Percentiles rank a stretch among this genome's conserved stretches.
phyloP scores from a whole-genome alignment of 1,284 basidiomycete species.

The Phellopilus nigrolimitatus region DNA sequence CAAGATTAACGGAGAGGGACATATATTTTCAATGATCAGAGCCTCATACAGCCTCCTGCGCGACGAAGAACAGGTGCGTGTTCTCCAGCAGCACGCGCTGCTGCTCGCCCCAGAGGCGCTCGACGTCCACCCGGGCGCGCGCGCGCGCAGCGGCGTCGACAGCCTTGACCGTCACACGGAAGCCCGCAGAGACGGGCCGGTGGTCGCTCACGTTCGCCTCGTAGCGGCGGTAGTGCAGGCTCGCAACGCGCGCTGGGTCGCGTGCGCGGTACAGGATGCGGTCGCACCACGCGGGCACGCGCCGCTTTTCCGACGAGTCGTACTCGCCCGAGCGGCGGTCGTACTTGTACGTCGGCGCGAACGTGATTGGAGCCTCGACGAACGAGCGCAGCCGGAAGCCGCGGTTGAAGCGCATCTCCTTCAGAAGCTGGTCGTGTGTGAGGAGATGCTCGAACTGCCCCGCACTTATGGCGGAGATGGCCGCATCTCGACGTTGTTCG shows the following conservation, averaged over 20 bases:
- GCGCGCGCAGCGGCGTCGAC: conserved; percentile 56
- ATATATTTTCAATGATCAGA: too few relatives aligned
- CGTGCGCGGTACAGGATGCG: conserved; percentile 81
- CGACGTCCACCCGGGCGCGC: conserved; percentile 49
- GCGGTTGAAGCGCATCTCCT: conserved; percentile 84
- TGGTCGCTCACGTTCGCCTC: conserved; percentile 86
- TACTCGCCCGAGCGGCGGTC: conserved; percentile 75
- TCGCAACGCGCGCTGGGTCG: conserved; percentile 50
- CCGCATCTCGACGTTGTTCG: conserved; percentile 81
- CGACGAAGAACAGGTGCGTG: conserved; percentile 1
- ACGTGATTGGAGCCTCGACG: conserved; percentile 76
- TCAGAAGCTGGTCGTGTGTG: conserved; percentile 83
- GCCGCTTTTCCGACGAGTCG: conserved; percentile 84
- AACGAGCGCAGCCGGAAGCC: conserved; percentile 84
- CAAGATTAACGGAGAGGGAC: too few relatives aligned
- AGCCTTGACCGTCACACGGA: conserved; percentile 68
- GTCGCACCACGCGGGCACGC: conserved; percentile 96
- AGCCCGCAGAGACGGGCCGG: conserved; percentile 79
- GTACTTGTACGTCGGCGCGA: conserved; percentile 95
- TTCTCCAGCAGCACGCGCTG: conserved; percentile 30
- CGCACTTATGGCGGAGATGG: conserved; percentile 62
- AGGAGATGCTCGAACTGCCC: conserved; percentile 65
- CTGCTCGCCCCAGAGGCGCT: conserved; percentile 53
- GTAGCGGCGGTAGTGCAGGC: conserved; percentile 70
- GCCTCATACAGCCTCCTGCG: conserved; percentile 6